Evolutionary conservation across 257 asterid genomes (phyloP).

Genomic region (Solanum pimpinellifolium): DNA sequence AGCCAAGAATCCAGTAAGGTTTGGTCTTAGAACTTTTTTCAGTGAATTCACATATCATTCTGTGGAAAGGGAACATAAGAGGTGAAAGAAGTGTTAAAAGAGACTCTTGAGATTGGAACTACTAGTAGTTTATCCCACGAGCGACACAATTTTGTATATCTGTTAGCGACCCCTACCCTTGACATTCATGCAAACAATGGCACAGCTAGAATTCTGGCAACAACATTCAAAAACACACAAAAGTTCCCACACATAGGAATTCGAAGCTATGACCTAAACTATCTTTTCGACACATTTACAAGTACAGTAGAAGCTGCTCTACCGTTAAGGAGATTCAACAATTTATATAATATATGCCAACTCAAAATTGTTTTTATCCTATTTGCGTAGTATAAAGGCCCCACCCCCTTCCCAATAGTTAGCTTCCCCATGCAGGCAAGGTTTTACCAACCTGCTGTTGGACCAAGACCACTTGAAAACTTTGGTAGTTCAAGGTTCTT

Average conservation of each 20-base stretch:
- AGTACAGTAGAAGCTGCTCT: not conserved
- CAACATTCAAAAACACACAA: not conserved
- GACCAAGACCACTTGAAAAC: not conserved
- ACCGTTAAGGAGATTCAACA: not conserved
- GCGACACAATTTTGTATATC: not conserved
- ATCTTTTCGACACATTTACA: not conserved
- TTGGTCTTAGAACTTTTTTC: slow-evolving; percentile 14
- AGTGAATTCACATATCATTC: not conserved
- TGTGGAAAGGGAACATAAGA: not conserved
- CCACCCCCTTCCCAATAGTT: not conserved
- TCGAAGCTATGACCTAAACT: not conserved
- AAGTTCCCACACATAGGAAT: not conserved
- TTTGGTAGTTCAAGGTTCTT: not conserved
- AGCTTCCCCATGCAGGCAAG: not conserved
- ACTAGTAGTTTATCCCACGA: not conserved
- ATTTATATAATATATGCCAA: not conserved
- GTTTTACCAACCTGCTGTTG: not conserved
- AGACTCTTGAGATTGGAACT: not conserved
- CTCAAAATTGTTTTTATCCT: not conserved
- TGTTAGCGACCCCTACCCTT: not conserved
- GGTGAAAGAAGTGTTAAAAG: not conserved
- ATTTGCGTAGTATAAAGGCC: not conserved
- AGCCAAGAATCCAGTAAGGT: slow-evolving; percentile 79
- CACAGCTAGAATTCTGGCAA: not conserved
- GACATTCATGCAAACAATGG: not conserved